These are phyloP conservation scores for Neurospora sp. DNA, from an alignment of 2,329 filamentous ascomycete genomes.

Conservation along the genomic window DNA sequence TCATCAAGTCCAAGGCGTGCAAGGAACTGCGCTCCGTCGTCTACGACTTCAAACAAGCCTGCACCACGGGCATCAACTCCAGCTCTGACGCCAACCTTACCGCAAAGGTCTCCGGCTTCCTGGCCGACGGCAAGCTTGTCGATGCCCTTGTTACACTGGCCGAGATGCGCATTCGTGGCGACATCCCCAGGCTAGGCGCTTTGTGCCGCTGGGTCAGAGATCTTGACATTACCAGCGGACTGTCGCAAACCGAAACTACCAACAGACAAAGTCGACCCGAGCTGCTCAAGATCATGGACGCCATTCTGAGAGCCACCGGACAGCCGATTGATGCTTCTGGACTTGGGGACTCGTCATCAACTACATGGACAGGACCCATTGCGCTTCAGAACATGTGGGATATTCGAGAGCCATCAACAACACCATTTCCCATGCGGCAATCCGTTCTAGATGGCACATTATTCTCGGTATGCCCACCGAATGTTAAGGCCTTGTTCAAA, in stretches of 20 bases:
- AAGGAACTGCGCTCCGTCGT: conserved; percentile 56
- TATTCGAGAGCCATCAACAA: conserved; percentile 26
- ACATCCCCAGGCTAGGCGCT: conserved; percentile 57
- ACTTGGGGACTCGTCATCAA: conserved; percentile 21
- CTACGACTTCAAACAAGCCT: conserved; percentile 59
- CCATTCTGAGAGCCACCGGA: conserved; percentile 52
- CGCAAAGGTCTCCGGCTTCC: conserved; percentile 53
- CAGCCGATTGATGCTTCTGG: conserved; percentile 41
- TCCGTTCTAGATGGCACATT: conserved; percentile 50
- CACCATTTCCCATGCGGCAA: conserved; percentile 33
- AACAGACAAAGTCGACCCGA: conserved; percentile 27
- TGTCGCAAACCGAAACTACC: conserved; percentile 38
- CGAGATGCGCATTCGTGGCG: conserved; percentile 58
- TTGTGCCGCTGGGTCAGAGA: conserved; percentile 65
- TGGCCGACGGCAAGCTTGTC: conserved; percentile 53
- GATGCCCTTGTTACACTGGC: conserved; percentile 57
- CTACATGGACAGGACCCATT: conserved; percentile 32
- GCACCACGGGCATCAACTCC: conserved; percentile 54
- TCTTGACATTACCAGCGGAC: conserved; percentile 56
- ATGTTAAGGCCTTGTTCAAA: neutral
- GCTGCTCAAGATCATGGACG: conserved; percentile 51
- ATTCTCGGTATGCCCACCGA: conserved; percentile 18
- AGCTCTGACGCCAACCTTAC: conserved; percentile 50
- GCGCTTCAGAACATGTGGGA: conserved; percentile 53
- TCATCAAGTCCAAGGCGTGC: conserved; percentile 61